Evolutionary conservation across 1,284 basidiomycete genomes (phyloP).

Genomic region (Pisolithus thermaeus): DNA sequence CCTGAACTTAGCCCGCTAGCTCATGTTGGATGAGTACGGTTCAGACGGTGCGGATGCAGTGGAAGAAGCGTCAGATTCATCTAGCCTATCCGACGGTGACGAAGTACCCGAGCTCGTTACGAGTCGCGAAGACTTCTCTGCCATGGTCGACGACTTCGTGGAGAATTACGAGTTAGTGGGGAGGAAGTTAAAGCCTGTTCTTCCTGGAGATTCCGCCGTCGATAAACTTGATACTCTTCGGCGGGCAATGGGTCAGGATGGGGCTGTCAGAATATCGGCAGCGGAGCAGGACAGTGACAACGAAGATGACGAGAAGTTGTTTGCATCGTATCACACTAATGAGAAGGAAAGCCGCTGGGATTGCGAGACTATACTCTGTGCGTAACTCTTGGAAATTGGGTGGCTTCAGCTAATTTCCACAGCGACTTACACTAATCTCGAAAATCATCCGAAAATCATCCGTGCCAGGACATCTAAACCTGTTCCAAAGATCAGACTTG

Average conservation of each 20-base stretch:
- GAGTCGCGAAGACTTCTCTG: constrained; percentile 82
- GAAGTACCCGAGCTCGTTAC: constrained; percentile 72
- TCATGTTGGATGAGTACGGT: constrained; percentile 76
- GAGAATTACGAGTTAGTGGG: constrained; percentile 91
- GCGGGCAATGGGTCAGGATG: constrained; percentile 69
- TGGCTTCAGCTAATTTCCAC: constrained; percentile 12
- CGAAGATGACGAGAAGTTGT: constrained; percentile 45
- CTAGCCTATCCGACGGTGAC: constrained; percentile 45
- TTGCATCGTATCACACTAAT: constrained; percentile 40
- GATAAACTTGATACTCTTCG: constrained; percentile 80
- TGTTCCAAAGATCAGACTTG: constrained; percentile 61
- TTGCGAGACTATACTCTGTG: constrained; percentile 89
- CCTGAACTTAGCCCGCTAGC: constrained; percentile 24
- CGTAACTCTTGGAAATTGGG: constrained; percentile 28
- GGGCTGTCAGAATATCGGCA: constrained; percentile 34
- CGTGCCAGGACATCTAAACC: constrained; percentile 52
- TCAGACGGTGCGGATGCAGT: constrained; percentile 50
- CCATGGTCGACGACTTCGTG: constrained; percentile 92
- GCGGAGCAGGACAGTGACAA: constrained; percentile 34
- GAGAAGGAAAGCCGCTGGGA: constrained; percentile 86
- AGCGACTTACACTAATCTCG: constrained; percentile 94
- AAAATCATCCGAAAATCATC: constrained; percentile 89
- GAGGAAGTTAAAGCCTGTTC: constrained; percentile 75
- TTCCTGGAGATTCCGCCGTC: constrained; percentile 62
- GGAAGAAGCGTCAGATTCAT: constrained; percentile 36